Conservation (phyloP, 495 filamentous ascomycete genomes). For the Penicillium lagena region DNA sequence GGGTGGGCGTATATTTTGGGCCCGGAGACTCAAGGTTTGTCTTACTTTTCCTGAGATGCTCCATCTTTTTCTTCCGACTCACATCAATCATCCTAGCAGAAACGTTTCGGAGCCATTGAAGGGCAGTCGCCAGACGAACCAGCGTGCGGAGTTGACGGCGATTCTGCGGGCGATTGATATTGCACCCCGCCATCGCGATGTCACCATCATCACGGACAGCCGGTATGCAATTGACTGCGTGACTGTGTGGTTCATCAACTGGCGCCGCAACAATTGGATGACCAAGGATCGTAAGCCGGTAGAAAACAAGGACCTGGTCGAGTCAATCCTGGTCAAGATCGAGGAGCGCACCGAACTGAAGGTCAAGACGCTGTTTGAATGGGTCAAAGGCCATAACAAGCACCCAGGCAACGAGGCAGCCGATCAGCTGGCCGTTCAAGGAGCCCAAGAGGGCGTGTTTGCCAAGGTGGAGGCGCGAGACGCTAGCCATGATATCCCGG, state of each 20-base stretch:
- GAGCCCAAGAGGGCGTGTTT: conserved; percentile 35
- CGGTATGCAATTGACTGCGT: conserved; percentile 85
- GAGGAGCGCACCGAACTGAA: conserved; percentile 56
- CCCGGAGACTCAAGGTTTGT: conserved; percentile 62
- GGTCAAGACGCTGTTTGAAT: conserved; percentile 65
- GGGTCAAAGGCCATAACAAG: conserved; percentile 77
- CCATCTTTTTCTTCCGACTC: conserved; percentile 12
- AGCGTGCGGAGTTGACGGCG: conserved; percentile 88
- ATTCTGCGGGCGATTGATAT: conserved; percentile 77
- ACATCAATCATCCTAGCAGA: conserved; percentile 39
- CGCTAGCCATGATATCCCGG: conserved; percentile 18
- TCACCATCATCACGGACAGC: conserved; percentile 75
- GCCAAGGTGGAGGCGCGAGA: conserved; percentile 24
- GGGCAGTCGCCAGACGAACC: conserved; percentile 79
- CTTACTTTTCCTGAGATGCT: neutral
- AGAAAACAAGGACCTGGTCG: conserved; percentile 78
- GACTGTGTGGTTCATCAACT: conserved; percentile 76
- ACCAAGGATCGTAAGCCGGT: conserved; percentile 63
- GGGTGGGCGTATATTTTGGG: conserved; percentile 86
- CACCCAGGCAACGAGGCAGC: conserved; percentile 71
- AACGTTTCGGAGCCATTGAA: conserved; percentile 79
- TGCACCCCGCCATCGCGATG: conserved; percentile 54
- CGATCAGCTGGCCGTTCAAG: conserved; percentile 69
- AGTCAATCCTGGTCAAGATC: conserved; percentile 65
- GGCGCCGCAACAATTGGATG: conserved; percentile 75